Percentiles rank a stretch among this genome's conserved stretches.
These are phyloP conservation scores for Colletotrichum chrysophilum DNA, from an alignment of 2,329 filamentous ascomycete genomes.

Conservation along the genomic window DNA sequence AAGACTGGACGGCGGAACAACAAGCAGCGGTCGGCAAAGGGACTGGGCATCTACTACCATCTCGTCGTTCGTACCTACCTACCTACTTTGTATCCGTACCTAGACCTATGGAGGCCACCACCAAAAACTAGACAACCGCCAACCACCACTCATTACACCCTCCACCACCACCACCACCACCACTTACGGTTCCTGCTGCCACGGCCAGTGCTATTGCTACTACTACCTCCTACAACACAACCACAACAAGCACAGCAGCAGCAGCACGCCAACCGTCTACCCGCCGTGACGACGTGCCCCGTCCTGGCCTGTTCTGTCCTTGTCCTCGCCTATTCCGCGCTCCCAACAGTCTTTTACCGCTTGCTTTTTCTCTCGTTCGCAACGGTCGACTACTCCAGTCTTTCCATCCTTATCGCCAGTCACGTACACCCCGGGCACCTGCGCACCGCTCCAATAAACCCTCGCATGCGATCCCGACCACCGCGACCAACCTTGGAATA, in stretches of 20 bases:
- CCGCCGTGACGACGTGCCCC: slow-evolving; percentile 16
- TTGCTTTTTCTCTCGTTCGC: slow-evolving; percentile 11
- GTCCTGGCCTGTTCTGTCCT: background rate
- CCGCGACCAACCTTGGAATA: slow-evolving; percentile 1
- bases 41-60: background rate
- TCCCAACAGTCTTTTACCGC: slow-evolving; percentile 12
- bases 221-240: background rate
- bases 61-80: background rate
- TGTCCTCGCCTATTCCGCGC: slow-evolving; percentile 5
- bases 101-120: background rate
- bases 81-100: background rate
- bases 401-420: slow-evolving; percentile 1
- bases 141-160: background rate
- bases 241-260: background rate
- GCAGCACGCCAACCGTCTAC: background rate
- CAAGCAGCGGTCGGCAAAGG: background rate
- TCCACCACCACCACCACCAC: background rate
- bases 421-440: background rate
- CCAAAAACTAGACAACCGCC: background rate
- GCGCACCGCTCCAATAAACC: slow-evolving; percentile 3
- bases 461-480: slow-evolving; percentile 10
- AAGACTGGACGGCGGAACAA: background rate
- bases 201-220: background rate
- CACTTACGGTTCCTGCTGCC: background rate
- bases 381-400: slow-evolving; percentile 16